Percentiles rank a stretch among this genome's conserved stretches.
Evolutionary conservation across 2,329 filamentous ascomycete species (phyloP).

Genomic region (Sordariomycetes sp.): DNA sequence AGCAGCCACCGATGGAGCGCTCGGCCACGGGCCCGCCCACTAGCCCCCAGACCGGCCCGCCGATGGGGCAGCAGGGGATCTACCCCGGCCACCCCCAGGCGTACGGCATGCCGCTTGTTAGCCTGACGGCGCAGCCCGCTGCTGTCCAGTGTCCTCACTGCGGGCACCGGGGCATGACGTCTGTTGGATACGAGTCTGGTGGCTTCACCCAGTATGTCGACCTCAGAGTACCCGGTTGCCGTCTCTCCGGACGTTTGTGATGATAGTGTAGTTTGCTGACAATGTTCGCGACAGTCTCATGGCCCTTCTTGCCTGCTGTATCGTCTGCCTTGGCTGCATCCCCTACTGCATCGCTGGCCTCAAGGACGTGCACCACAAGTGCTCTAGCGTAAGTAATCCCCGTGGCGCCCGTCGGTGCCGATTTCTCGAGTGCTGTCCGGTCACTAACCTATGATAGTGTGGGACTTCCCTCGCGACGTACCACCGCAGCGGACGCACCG

Average conservation of each 20-base stretch:
- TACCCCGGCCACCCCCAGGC: neutral
- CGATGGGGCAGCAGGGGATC: neutral
- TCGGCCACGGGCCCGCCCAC: neutral
- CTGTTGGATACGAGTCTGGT: slow-evolving; percentile 9
- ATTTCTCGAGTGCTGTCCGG: too few relatives aligned
- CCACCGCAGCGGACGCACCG: slow-evolving; percentile 12
- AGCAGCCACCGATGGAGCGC: neutral
- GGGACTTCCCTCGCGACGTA: slow-evolving; percentile 12
- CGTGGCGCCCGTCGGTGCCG: neutral
- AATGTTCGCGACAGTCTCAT: slow-evolving; percentile 5
- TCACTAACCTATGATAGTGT: slow-evolving; percentile 9
- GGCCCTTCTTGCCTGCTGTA: slow-evolving; percentile 10
- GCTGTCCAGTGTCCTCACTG: slow-evolving; percentile 12
- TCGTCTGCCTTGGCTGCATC: slow-evolving; percentile 11
- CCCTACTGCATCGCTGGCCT: slow-evolving; percentile 10
- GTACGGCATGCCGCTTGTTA: slow-evolving; percentile 7
- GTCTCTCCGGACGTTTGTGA: neutral
- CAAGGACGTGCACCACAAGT: slow-evolving; percentile 12
- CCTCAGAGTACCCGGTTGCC: neutral
- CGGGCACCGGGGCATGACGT: slow-evolving; percentile 9
- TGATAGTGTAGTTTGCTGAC: neutral
- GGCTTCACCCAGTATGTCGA: slow-evolving; percentile 10
- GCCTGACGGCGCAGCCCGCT: slow-evolving; percentile 9
- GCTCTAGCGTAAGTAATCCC: slow-evolving; percentile 8
- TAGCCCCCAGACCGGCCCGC: neutral